Conservation (phyloP, 139 green algal genomes). For the Mesostigma viride region DNA sequence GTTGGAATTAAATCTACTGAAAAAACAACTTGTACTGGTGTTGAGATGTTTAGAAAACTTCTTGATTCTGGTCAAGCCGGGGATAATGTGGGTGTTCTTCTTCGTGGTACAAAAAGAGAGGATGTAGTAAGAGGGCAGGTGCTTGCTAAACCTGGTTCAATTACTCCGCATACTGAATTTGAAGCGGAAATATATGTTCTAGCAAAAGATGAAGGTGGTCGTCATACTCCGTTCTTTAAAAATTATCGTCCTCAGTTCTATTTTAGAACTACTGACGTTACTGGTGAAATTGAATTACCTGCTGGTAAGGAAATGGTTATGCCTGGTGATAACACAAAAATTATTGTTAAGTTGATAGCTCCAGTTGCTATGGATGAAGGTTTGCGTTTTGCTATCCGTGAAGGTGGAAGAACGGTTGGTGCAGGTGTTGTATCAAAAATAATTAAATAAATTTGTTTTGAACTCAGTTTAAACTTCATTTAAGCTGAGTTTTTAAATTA, state of each 20-base stretch:
- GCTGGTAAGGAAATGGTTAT: slow-evolving; percentile 91
- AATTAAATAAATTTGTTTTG: too few species aligned
- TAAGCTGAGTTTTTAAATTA: too few species aligned
- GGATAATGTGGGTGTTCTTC: slow-evolving; percentile 91
- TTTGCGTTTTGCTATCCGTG: slow-evolving; percentile 87
- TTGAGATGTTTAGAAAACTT: slow-evolving; percentile 97
- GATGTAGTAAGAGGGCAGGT: slow-evolving; percentile 82
- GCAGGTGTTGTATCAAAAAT: slow-evolving; percentile 94
- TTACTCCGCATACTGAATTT: too few species aligned
- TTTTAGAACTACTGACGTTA: slow-evolving; percentile 90
- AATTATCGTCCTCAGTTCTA: slow-evolving; percentile 93
- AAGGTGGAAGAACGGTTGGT: slow-evolving; percentile 87
- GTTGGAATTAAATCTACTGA: slow-evolving; percentile 63
- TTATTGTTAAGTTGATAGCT: slow-evolving; percentile 69
- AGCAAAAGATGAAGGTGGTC: slow-evolving; percentile 93
- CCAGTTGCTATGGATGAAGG: slow-evolving; percentile 47
- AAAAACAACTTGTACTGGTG: slow-evolving; percentile 81
- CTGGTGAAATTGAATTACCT: slow-evolving; percentile 70
- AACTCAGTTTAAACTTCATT: too few species aligned
- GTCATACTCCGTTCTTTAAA: slow-evolving; percentile 94
- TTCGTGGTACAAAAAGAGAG: slow-evolving; percentile 87
- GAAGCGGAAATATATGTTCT: slow-evolving; percentile 86
- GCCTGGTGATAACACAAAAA: slow-evolving; percentile 91
- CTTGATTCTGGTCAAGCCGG: too few species aligned
- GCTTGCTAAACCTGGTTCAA: too few species aligned